Evolutionary conservation across 2,329 filamentous ascomycete genomes (phyloP), one percentile per base, ranked within the genome.

Genomic region (Paracoccidioides lutzii): DNA sequence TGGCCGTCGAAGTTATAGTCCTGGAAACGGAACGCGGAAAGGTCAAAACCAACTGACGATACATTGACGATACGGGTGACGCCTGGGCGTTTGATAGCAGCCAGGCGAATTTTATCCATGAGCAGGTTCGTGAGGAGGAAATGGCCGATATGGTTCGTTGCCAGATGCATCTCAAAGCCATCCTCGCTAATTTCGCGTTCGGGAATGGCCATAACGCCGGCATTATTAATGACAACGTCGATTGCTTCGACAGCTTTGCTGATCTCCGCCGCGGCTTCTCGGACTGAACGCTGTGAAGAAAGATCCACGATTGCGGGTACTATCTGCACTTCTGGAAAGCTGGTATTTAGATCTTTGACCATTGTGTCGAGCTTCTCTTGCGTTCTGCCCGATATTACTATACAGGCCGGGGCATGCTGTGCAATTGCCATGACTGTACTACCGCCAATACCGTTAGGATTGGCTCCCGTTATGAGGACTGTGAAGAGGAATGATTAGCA

Each of bases 401-500:
- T 60, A 45, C 64, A 60, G 33, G 57, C 59, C 2, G 69, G 68
- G 15, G 59, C 54, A 40, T 69, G 62, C 30, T 59, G 53, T 32
- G 71, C 70, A 57, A 72, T 61, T 42, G 65, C 66, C 14, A 63
- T 56, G 12, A 67, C 68, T 37, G 67, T 63, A 15, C 64, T 61
- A 54, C 64, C 63, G 14, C 70, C 71, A 42, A 73, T 62, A 35
- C 65, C 67, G 52, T 65, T 65, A 15, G 66, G 67, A 44, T 64
- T 68, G 41, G 69, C 67, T 28, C 70, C 70, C 15, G 68, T 72
- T 53, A 76, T 70, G 41, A 75, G 64, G 50, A 75, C 64, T 64
- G 50, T 30, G 46, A 9, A 22, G 8, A 9, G 35, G 48, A 35
- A 6, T 37, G 22, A 42, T 42, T 46, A 30, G 15, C n/a, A 43